phyloP scores from a whole-genome alignment of 257 asterid genomes.

The Solanum gandarillasii region DNA sequence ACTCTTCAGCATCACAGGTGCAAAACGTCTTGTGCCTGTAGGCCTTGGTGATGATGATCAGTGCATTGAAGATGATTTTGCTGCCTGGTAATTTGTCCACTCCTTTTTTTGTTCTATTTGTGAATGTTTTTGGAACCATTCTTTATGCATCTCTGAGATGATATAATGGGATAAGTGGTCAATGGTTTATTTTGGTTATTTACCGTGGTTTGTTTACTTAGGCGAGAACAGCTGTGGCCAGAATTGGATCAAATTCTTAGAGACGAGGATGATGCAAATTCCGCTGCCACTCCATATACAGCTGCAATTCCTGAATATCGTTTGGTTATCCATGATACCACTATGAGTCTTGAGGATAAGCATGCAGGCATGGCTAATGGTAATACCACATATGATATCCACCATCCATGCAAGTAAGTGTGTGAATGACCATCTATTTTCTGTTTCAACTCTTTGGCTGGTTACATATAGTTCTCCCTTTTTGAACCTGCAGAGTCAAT shows the following conservation, averaged over 20 bases:
- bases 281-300: conserved; percentile 53
- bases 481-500: conserved; percentile 40
- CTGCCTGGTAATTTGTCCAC: conserved; percentile 47
- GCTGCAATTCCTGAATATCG: conserved; percentile 61
- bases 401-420: conserved; percentile 69
- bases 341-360: conserved; percentile 25
- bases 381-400: conserved; percentile 47
- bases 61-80: conserved; percentile 72
- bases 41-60: conserved; percentile 84
- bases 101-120: not conserved
- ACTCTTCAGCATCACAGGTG: conserved; percentile 31
- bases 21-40: conserved; percentile 39
- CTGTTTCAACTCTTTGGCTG: not conserved
- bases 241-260: conserved; percentile 49
- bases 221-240: conserved; percentile 67
- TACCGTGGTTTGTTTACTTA: conserved; percentile 8
- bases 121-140: not conserved
- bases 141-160: not conserved
- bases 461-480: conserved; percentile 8
- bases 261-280: conserved; percentile 36
- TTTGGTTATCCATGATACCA: conserved; percentile 39
- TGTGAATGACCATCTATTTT: not conserved
- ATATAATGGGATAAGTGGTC: not conserved
- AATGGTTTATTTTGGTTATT: not conserved
- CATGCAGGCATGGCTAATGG: conserved; percentile 38